Evolutionary conservation across 164 flowering plant genomes (phyloP).

Genomic region (Berberis vulgaris): DNA sequence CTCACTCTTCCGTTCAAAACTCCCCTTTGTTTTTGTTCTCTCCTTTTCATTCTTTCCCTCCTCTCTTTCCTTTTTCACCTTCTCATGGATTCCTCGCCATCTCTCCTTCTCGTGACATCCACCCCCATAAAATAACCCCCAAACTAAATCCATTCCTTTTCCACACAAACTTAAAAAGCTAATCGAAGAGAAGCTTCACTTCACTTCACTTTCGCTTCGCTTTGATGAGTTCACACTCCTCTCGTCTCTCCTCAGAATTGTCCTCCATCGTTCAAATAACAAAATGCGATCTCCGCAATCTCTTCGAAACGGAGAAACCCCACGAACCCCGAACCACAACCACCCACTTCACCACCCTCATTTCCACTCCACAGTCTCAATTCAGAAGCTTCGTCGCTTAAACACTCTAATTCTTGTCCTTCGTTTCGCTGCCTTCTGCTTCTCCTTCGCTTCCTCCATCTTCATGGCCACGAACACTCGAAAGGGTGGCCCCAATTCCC

Average conservation of each 20-base stretch:
- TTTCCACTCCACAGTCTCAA: conserved; percentile 70
- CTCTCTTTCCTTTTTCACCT: conserved; percentile 9
- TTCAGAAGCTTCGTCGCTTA: conserved; percentile 67
- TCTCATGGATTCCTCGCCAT: conserved; percentile 20
- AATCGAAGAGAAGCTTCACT: not conserved
- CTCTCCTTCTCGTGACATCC: conserved; percentile 12
- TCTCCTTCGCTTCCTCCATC: conserved; percentile 57
- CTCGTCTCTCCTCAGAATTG: not conserved
- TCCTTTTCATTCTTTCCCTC: not conserved
- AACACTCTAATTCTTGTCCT: conserved; percentile 57
- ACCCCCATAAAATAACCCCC: conserved; percentile 14
- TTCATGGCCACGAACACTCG: conserved; percentile 71
- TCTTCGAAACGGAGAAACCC: conserved; percentile 41
- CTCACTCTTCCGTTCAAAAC: not conserved
- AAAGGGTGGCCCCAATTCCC: conserved; percentile 24
- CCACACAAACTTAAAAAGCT: not conserved
- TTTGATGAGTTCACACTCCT: conserved; percentile 17
- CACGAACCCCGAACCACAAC: conserved; percentile 1
- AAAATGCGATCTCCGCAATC: conserved; percentile 47
- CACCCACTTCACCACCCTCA: conserved; percentile 15
- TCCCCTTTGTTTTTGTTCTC: not conserved
- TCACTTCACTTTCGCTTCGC: conserved; percentile 7
- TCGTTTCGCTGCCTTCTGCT: conserved; percentile 62
- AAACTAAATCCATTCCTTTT: not conserved
- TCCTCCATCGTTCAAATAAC: not conserved